phyloP scores from a whole-genome alignment of 257 asterid species.

The Eustoma russellianum region DNA sequence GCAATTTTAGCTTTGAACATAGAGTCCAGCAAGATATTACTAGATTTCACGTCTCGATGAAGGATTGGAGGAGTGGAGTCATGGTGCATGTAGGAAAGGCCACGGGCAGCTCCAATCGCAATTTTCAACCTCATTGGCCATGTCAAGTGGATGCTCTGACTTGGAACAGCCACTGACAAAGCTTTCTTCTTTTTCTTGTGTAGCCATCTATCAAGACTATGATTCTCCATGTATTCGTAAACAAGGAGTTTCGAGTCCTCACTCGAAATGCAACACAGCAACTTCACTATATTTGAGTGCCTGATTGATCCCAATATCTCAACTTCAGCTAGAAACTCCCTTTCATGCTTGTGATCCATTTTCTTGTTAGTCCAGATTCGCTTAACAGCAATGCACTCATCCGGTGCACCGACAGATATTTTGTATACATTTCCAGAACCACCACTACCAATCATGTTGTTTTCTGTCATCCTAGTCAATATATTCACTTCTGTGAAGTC shows the following conservation, averaged over 20 bases:
- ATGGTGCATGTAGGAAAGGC: slow-evolving; percentile 67
- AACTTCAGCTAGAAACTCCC: slow-evolving; percentile 56
- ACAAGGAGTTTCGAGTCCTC: slow-evolving; percentile 45
- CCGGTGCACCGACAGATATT: slow-evolving; percentile 20
- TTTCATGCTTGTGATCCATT: slow-evolving; percentile 29
- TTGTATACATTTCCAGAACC: slow-evolving; percentile 58
- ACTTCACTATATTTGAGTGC: slow-evolving; percentile 56
- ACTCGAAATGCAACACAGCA: slow-evolving; percentile 47
- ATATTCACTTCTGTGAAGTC: slow-evolving; percentile 37
- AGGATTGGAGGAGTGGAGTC: slow-evolving; percentile 48
- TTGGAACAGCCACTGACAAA: neutral
- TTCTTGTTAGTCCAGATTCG: slow-evolving; percentile 32
- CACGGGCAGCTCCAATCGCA: slow-evolving; percentile 61
- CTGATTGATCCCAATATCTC: slow-evolving; percentile 47
- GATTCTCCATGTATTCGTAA: slow-evolving; percentile 48
- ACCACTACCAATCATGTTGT: slow-evolving; percentile 49
- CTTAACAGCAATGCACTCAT: slow-evolving; percentile 44
- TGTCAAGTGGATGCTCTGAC: slow-evolving; percentile 20
- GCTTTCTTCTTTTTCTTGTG: slow-evolving; percentile 21
- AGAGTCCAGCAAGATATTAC: slow-evolving; percentile 54
- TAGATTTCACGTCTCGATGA: slow-evolving; percentile 59
- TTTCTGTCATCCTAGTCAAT: slow-evolving; percentile 38
- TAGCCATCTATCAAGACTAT: slow-evolving; percentile 58
- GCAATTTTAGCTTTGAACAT: slow-evolving; percentile 48
- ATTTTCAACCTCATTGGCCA: slow-evolving; percentile 58